Evolutionary conservation across 2,329 filamentous ascomycete species (phyloP).

Genomic region (Diaporthe sp.): DNA sequence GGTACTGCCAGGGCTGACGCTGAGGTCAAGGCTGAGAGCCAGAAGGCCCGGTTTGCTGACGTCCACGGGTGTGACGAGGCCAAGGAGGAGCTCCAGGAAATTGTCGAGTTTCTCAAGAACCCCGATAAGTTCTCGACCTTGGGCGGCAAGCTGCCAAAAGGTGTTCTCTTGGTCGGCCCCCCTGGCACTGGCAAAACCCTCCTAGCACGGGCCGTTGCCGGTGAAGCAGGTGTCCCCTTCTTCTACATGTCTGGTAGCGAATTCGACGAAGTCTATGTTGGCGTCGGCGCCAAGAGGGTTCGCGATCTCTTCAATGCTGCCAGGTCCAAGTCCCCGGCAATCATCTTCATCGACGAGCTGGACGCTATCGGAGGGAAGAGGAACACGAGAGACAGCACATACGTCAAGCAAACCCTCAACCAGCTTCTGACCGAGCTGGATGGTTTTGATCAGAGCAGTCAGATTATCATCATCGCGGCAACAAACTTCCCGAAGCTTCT

Average conservation of each 20-base stretch:
- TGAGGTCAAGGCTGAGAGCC: constrained; percentile 92
- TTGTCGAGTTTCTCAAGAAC: constrained; percentile 95
- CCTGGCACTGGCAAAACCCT: constrained; percentile 98
- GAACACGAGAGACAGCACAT: constrained; percentile 91
- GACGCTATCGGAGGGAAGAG: constrained; percentile 95
- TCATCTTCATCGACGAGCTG: constrained; percentile 88
- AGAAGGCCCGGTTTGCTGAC: constrained; percentile 90
- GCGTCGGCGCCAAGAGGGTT: constrained; percentile 83
- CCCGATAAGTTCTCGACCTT: constrained; percentile 94
- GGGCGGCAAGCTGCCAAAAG: constrained; percentile 96
- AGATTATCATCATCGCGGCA: constrained; percentile 94
- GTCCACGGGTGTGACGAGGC: constrained; percentile 98
- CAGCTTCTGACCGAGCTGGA: constrained; percentile 97
- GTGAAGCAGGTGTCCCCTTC: constrained; percentile 97
- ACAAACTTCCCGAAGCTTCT: constrained; percentile 96
- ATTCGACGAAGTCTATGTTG: constrained; percentile 98
- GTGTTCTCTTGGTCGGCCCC: constrained; percentile 93
- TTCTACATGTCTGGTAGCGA: constrained; percentile 99
- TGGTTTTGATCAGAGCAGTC: constrained; percentile 93
- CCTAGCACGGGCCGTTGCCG: constrained; percentile 93
- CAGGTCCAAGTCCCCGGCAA: constrained; percentile 59
- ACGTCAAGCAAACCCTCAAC: constrained; percentile 97
- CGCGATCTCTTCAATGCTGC: constrained; percentile 66
- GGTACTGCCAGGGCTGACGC: constrained; percentile 72
- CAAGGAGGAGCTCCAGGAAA: constrained; percentile 96